Conservation (phyloP, 2,329 filamentous ascomycete genomes). For the Colletotrichum aenigma region DNA sequence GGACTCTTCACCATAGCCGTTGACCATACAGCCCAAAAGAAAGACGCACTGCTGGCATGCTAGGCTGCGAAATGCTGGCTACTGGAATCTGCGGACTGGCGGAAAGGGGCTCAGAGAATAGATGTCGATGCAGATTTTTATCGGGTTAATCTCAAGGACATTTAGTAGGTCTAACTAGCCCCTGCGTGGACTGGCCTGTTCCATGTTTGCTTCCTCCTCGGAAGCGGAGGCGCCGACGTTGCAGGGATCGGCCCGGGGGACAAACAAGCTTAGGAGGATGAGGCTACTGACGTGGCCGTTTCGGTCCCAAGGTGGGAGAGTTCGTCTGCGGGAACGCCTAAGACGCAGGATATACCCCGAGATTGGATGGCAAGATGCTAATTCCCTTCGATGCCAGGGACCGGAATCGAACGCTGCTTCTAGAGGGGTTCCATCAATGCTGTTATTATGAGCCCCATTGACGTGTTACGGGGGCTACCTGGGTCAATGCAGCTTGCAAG, state of each 20-base stretch:
- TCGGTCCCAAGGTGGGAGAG: neutral
- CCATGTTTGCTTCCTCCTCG: neutral
- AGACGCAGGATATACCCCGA: neutral
- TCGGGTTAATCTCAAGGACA: neutral
- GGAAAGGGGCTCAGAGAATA: neutral
- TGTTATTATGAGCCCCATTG: neutral
- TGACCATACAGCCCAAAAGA: neutral
- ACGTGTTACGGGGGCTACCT: fast-evolving
- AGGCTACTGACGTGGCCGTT: neutral
- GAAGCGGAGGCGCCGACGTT: neutral
- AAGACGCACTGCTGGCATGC: slow-evolving; percentile 6
- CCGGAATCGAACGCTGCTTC: neutral
- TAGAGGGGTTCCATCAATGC: neutral
- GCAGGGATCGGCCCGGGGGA: neutral
- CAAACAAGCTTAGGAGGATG: neutral
- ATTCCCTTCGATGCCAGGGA: neutral
- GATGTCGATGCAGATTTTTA: neutral
- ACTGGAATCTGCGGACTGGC: neutral
- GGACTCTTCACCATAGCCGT: neutral
- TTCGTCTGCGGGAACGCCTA: neutral
- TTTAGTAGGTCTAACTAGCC: neutral
- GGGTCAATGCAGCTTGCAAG: fast-evolving
- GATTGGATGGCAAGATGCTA: neutral
- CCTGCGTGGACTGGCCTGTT: neutral
- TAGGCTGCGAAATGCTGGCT: neutral